These are phyloP conservation scores for Saitozyma sp. DNA, from an alignment of 768 basidiomycete genomes.

Conservation along the genomic window DNA sequence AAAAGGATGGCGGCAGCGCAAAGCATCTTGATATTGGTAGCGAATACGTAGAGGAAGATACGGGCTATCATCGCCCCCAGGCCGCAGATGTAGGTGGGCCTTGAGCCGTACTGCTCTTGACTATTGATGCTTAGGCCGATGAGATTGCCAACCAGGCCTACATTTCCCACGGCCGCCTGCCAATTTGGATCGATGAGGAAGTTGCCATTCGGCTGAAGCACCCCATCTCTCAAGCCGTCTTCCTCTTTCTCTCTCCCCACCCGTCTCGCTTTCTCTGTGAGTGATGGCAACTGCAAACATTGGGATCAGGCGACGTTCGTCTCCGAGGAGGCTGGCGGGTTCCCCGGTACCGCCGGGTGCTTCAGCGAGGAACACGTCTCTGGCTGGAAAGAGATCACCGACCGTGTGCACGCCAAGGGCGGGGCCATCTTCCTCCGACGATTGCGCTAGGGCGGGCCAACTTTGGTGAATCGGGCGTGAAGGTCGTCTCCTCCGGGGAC, in stretches of 20 bases:
- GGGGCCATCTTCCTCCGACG: slow-evolving; percentile 62
- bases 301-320: slow-evolving; percentile 58
- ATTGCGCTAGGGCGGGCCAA: slow-evolving; percentile 57
- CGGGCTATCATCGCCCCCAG: slow-evolving; percentile 14
- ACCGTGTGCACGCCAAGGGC: slow-evolving; percentile 62
- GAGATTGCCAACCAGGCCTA: slow-evolving; percentile 28
- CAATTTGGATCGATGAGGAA: slow-evolving; percentile 41
- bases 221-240: no score
- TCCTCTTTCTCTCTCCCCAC: no score
- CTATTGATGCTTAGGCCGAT: slow-evolving; percentile 24
- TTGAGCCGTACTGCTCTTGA: slow-evolving; percentile 19
- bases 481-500: slow-evolving; percentile 22
- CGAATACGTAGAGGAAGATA: slow-evolving; percentile 24
- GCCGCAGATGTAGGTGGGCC: slow-evolving; percentile 19
- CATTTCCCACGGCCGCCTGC: slow-evolving; percentile 45
- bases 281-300: no score
- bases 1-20: slow-evolving; percentile 12
- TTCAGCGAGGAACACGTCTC: slow-evolving; percentile 63
- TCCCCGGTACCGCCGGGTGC: slow-evolving; percentile 62
- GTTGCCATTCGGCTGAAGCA: slow-evolving; percentile 9
- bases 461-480: slow-evolving; percentile 19
- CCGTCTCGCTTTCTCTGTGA: no score
- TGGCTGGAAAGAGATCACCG: slow-evolving; percentile 63
- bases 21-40: slow-evolving; percentile 14
- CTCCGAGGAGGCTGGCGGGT: slow-evolving; percentile 58